A percentile compares a stretch with the other conserved stretches of the same genome.
phyloP scores from a whole-genome alignment of 345 rosid species.

The Pistacia vera region DNA sequence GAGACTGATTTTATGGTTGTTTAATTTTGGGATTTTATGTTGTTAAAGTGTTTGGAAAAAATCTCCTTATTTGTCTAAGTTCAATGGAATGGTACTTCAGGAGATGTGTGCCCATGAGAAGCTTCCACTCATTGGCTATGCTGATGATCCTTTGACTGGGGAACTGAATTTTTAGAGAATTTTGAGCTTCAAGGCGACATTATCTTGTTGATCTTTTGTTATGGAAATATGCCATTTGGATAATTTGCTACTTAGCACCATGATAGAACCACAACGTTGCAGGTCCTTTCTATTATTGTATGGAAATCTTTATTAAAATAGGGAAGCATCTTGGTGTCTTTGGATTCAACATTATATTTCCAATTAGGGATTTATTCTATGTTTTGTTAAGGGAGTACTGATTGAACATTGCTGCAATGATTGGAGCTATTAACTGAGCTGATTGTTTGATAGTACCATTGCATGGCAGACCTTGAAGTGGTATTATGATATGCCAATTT shows the following conservation, averaged over 20 bases:
- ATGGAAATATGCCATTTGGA: neutral
- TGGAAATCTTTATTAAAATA: neutral
- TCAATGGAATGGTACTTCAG: neutral
- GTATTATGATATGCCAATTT: neutral
- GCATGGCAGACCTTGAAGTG: neutral
- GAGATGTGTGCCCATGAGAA: neutral
- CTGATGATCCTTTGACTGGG: neutral
- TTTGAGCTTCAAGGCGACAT: too few species aligned
- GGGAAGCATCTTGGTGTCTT: neutral
- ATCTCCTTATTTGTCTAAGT: too few species aligned
- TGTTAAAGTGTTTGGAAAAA: too few species aligned
- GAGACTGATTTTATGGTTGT: too few species aligned
- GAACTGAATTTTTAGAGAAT: too few species aligned
- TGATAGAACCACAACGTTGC: constrained; percentile 1
- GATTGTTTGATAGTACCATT: neutral
- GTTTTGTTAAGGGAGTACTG: neutral
- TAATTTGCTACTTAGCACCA: neutral
- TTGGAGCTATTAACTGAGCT: neutral
- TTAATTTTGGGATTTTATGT: too few species aligned
- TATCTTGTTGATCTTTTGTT: neutral
- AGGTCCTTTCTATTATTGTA: neutral
- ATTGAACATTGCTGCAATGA: neutral
- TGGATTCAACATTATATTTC: neutral
- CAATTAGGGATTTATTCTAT: neutral
- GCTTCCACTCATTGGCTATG: neutral